These are phyloP conservation scores for Suillus bovinus DNA, from an alignment of 768 basidiomycete species.

Conservation along the genomic window DNA sequence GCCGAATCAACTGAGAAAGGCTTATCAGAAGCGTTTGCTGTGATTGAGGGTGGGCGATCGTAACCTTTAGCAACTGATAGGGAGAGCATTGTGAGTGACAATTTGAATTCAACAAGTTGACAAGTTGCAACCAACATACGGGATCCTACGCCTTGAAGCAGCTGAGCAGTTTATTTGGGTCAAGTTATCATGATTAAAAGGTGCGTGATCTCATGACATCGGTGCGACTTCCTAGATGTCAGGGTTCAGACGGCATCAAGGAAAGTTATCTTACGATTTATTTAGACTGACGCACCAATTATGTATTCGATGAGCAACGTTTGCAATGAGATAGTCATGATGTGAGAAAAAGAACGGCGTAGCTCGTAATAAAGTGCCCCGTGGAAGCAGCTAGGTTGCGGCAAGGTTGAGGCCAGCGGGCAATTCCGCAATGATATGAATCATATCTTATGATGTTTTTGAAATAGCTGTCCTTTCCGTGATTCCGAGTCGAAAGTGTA, in stretches of 20 bases:
- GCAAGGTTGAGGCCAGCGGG: not conserved
- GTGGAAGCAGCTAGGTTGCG: not conserved
- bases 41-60: not conserved
- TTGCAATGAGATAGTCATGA: slow-evolving; percentile 1
- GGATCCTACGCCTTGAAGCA: not conserved
- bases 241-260: not conserved
- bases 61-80: not conserved
- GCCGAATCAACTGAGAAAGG: not conserved
- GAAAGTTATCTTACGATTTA: not conserved
- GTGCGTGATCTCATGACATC: not conserved
- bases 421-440: not conserved
- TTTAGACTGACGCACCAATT: not conserved
- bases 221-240: not conserved
- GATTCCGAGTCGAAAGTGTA: not conserved
- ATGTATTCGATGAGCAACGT: slow-evolving; percentile 1
- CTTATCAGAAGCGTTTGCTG: not conserved
- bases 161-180: not conserved
- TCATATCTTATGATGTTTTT: not conserved
- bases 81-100: not conserved
- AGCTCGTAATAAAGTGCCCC: not conserved
- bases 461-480: not conserved
- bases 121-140: not conserved
- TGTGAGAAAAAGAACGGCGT: not conserved
- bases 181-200: not conserved
- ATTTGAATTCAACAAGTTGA: not conserved